These are phyloP conservation scores for Gonapodya prolifera DNA, from an alignment of 192 early-diverging fungal species.

Conservation along the genomic window DNA sequence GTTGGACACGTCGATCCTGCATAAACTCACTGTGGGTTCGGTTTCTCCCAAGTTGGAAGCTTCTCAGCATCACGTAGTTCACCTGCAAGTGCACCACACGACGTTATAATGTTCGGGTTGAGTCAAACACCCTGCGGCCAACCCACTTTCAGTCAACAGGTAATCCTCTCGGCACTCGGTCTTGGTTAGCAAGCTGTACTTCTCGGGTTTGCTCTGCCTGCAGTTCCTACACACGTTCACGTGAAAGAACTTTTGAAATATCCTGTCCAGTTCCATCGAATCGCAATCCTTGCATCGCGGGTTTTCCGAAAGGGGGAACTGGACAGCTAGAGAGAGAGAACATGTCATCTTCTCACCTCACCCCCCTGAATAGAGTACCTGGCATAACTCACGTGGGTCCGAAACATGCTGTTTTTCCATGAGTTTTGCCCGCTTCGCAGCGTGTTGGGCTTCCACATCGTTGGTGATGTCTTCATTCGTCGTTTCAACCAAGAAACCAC, in stretches of 20 bases:
- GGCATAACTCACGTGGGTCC: slow-evolving; percentile 32
- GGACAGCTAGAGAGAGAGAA: slow-evolving; percentile 21
- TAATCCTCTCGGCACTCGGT: slow-evolving; percentile 94
- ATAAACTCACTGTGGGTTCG: slow-evolving; percentile 69
- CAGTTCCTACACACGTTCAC: slow-evolving; percentile 65
- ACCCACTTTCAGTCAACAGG: slow-evolving; percentile 76
- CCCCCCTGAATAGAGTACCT: neutral
- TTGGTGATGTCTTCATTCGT: slow-evolving; percentile 16
- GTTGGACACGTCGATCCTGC: neutral
- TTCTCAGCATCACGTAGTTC: slow-evolving; percentile 69
- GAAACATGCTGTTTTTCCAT: slow-evolving; percentile 16
- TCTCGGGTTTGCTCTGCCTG: slow-evolving; percentile 60
- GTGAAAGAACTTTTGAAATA: slow-evolving; percentile 58
- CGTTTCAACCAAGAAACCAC: slow-evolving; percentile 68
- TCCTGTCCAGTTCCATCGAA: slow-evolving; percentile 69
- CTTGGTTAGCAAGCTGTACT: slow-evolving; percentile 89
- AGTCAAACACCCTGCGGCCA: too few relatives aligned
- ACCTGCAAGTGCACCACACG: slow-evolving; percentile 17
- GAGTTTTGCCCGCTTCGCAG: slow-evolving; percentile 20
- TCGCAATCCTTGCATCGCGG: slow-evolving; percentile 74
- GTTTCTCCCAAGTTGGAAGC: slow-evolving; percentile 72
- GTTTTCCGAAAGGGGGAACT: slow-evolving; percentile 33
- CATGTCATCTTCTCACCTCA: neutral
- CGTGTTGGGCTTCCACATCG: neutral
- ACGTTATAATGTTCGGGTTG: neutral